phyloP scores from a whole-genome alignment of 345 rosid genomes.

The Rhodamnia rubescens region DNA sequence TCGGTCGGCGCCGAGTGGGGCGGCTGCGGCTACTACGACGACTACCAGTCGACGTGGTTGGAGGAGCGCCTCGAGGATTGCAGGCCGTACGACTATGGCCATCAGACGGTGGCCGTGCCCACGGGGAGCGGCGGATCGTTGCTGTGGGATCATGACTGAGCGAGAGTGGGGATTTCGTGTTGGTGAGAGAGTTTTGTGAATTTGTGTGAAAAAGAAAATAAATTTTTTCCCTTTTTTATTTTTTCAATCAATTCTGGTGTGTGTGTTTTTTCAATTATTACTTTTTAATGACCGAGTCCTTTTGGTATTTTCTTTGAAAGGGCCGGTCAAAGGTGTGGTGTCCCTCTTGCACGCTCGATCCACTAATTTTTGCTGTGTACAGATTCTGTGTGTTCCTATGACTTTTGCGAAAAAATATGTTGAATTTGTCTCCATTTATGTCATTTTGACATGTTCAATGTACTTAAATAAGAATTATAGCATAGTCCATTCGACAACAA shows the following conservation, averaged over 20 bases:
- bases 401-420: not conserved
- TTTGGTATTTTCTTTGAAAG: not conserved
- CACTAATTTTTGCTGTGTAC: not conserved
- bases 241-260: not conserved
- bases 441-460: not conserved
- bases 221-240: not conserved
- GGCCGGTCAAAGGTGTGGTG: not conserved
- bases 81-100: not conserved
- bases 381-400: not conserved
- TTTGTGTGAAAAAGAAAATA: not conserved
- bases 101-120: not conserved
- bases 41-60: not conserved
- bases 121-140: not conserved
- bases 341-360: not conserved
- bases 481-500: too few relatives aligned
- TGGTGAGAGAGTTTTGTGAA: not conserved
- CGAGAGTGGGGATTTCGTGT: not conserved
- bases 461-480: too few relatives aligned
- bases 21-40: not conserved
- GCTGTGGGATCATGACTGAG: not conserved
- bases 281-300: not conserved
- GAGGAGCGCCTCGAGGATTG: not conserved
- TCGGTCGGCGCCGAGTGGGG: constrained; percentile 15
- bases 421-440: not conserved
- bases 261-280: too few relatives aligned